Base-by-base conservation (phyloP, 2,329 filamentous ascomycete genomes). In the Ascochyta fabae region DNA sequence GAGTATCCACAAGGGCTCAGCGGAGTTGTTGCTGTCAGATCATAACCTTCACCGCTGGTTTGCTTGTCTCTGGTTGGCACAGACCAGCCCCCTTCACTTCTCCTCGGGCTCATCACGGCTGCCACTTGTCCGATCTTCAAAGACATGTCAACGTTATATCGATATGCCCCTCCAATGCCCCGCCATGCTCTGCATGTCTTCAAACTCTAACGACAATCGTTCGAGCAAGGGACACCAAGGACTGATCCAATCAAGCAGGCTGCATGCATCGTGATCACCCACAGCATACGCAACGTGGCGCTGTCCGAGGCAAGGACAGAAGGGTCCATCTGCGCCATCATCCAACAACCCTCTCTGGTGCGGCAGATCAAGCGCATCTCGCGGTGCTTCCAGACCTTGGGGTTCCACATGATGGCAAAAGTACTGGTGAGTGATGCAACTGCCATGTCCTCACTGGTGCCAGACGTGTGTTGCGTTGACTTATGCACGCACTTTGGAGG, bases 251-350 rank as follows among this genome's bases (percentile, higher is more conserved):
- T 52, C 43, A 48, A 44, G 39, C 43, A 41, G 16, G 22, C 44
- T 52, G 48, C 53, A 52, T 52, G 39, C 44, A 45, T 39, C 44
- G 45, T 45, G 34, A 44, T 45, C 35, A 40, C 40, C 48, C 44
- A 52, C 40, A 52, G 34, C 35, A 46, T 49, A 56, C 53, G 53
- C 53, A 57, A 57, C 48, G 53, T 57, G 53, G 53, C 53, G 53
- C 44, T 27, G 39, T 48, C 49, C 33, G 48, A 57, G 43, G 43
- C 48, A 57, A 57, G 48, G 48, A 45, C 48, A 45, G 26, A 45
- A 34, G 48, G 39, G 36, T 27, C 33, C 34, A 46, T 47, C 47
- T 39, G 34, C 42, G 31, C 47, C 42, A 43, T 47, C 26, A 38
- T 31, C 38, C 53, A 50, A 56, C 42, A 24, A 50, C 42, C 31